Evolutionary conservation across 306 rosid species (phyloP).

Genomic region (Echinosophora koreensis): DNA sequence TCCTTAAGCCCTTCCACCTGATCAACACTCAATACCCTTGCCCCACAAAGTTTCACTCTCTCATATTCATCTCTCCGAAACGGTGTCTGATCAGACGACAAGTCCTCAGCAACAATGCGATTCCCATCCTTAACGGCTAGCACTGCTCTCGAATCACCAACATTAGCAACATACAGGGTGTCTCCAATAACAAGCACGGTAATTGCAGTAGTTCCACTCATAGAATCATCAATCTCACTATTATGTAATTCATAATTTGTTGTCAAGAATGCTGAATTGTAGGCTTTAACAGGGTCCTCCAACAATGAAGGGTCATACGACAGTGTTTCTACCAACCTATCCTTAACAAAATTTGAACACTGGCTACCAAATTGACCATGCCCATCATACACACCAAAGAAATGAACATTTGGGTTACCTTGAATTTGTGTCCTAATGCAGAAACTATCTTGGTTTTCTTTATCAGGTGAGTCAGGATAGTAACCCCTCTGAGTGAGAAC

Average conservation of each 20-base stretch:
- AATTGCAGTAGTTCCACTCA: slow-evolving; percentile 98
- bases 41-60: slow-evolving; percentile 90
- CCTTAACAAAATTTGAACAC: slow-evolving; percentile 86
- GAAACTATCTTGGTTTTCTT: slow-evolving; percentile 87
- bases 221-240: slow-evolving; percentile 81
- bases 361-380: slow-evolving; percentile 83
- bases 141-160: slow-evolving; percentile 94
- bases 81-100: slow-evolving; percentile 94
- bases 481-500: slow-evolving; percentile 86
- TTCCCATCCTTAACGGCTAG: slow-evolving; percentile 85
- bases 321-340: slow-evolving; percentile 69
- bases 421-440: slow-evolving; percentile 75
- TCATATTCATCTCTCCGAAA: slow-evolving; percentile 91
- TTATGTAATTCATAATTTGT: slow-evolving; percentile 70
- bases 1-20: slow-evolving; percentile 95
- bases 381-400: slow-evolving; percentile 97
- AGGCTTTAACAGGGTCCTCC: slow-evolving; percentile 81
- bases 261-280: slow-evolving; percentile 67
- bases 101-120: slow-evolving; percentile 76
- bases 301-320: slow-evolving; percentile 63
- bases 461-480: slow-evolving; percentile 87
- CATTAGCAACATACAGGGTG: slow-evolving; percentile 86
- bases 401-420: slow-evolving; percentile 82
- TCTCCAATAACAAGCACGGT: slow-evolving; percentile 85
- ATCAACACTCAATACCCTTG: slow-evolving; percentile 89